These are phyloP conservation scores for Dorcoceras hygrometricum DNA, from an alignment of 257 asterid genomes.

Conservation along the genomic window DNA sequence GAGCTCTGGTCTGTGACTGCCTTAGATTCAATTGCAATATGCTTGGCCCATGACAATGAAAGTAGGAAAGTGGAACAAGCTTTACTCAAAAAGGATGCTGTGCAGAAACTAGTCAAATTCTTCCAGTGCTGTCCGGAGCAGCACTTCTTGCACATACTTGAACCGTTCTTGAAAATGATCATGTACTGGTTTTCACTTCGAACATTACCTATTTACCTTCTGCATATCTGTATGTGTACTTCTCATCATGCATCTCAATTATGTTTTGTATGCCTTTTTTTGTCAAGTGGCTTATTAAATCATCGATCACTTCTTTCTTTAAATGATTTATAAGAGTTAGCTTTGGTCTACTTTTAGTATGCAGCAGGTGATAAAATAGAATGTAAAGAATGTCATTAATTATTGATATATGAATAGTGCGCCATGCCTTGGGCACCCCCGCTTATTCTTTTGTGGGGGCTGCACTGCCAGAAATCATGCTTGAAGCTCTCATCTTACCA, in stretches of 20 bases:
- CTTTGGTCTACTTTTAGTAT: background rate
- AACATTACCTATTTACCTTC: background rate
- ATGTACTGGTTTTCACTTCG: slow-evolving; percentile 49
- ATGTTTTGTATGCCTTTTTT: slow-evolving; percentile 1
- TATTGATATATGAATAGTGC: background rate
- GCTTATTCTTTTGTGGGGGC: background rate
- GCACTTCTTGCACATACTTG: slow-evolving; percentile 91
- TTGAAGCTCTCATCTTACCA: background rate
- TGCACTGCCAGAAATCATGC: background rate
- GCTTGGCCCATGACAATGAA: slow-evolving; percentile 97
- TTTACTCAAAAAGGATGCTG: slow-evolving; percentile 80
- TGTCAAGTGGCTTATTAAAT: slow-evolving; percentile 3
- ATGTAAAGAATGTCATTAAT: background rate
- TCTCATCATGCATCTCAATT: slow-evolving; percentile 3
- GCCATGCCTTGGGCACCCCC: background rate
- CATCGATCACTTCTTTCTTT: background rate
- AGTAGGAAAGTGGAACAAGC: slow-evolving; percentile 92
- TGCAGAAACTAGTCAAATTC: slow-evolving; percentile 87
- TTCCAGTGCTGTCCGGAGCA: slow-evolving; percentile 91
- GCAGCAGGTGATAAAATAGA: background rate
- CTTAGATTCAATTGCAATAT: slow-evolving; percentile 94
- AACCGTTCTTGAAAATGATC: slow-evolving; percentile 94
- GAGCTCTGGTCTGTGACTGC: slow-evolving; percentile 96
- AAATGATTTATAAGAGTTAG: background rate
- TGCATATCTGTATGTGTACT: slow-evolving; percentile 7